Base-by-base conservation (phyloP, 2,329 filamentous ascomycete species). In the Rhinocladiella similis region DNA sequence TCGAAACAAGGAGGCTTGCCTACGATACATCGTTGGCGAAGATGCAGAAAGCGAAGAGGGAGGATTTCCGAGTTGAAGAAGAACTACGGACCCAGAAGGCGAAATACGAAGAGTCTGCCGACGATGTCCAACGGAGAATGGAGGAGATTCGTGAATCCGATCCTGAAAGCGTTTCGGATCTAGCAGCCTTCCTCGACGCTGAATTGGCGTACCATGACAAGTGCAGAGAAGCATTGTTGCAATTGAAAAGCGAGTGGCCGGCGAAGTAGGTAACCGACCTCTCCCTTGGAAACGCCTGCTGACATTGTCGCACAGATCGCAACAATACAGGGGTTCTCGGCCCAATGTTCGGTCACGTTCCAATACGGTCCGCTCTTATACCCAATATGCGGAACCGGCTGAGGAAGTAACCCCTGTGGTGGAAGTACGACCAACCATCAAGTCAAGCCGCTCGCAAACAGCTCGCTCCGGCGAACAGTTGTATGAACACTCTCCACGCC, bases 121-220 rank as follows among this genome's bases (percentile, higher is more conserved):
- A 97, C 69, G 93, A 97, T 67, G 92, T 97, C 53, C 83, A 87
- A 66, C 85, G 93, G 57, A 84, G 93, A 53, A 97, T 97, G 94
- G 85, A 95, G 73, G 93, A 97, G 69, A 95, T 97, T 75, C 93
- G 94, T 76, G 92, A 97, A 67, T 84, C 90, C 19, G 93, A 97
- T 73, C 81, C 80, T 42, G 93, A 97, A 62, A 91, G 87, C 67
- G 83, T 96, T 41, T 80, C 83, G 47, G 91, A 96, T 68, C 77
- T 97, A 54, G 86, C 85, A 3, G 78, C 84, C 16, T 95, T 97
- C 71, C 77, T 97, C 50, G 92, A 97, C 60, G 88, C 90, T 39
- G 89, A 97, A 75, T 80, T 97, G 56, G 87, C 89, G 61, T 97
- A 94, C 75, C 89, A 97, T 70, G 93, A 97, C 70, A 87, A 89